A percentile compares a stretch with the other conserved stretches of the same genome.
Evolutionary conservation across 257 asterid genomes (phyloP).

Genomic region (Solanum arcanum): DNA sequence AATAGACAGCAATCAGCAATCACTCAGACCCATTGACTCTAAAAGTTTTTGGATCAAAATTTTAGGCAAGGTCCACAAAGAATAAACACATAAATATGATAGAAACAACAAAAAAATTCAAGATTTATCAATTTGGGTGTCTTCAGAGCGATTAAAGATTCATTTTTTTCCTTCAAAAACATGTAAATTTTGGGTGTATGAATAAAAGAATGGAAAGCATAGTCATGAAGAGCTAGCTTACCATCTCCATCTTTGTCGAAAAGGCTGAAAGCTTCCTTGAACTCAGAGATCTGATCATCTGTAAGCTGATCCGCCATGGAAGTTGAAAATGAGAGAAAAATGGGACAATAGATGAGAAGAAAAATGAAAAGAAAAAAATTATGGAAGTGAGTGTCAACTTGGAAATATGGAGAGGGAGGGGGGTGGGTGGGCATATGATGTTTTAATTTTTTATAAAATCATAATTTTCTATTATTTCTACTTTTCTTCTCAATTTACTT

Average conservation of each 20-base stretch:
- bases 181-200: background rate
- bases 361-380: background rate
- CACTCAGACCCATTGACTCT: background rate
- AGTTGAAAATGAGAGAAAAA: background rate
- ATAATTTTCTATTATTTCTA: background rate
- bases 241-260: background rate
- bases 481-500: background rate
- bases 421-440: background rate
- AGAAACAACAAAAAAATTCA: background rate
- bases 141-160: background rate
- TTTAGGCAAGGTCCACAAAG: background rate
- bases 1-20: background rate
- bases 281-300: constrained; percentile 1
- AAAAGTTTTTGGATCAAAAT: background rate
- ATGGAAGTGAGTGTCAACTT: background rate
- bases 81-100: background rate
- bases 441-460: background rate
- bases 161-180: background rate
- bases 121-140: background rate
- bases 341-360: background rate
- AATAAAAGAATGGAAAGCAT: background rate
- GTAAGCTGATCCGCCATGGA: background rate
- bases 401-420: background rate
- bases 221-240: background rate
- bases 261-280: background rate